Evolutionary conservation across 2,329 filamentous ascomycete genomes (phyloP).

Genomic region (Alternaria arbusti): DNA sequence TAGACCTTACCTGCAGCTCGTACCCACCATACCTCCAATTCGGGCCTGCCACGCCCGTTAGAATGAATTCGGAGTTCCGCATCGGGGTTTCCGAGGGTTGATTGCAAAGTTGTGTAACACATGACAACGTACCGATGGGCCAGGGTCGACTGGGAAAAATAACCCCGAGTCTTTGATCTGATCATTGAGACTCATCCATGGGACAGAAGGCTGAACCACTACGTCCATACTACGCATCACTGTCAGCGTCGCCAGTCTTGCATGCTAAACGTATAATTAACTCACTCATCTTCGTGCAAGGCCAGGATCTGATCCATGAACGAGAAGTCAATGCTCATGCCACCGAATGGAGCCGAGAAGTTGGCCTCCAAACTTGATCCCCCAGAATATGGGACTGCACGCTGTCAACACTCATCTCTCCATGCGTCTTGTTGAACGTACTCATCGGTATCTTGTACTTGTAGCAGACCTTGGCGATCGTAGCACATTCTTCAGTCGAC

Average conservation of each 20-base stretch:
- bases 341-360: slow-evolving; percentile 85
- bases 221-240: slow-evolving; percentile 71
- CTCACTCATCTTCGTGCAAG: slow-evolving; percentile 76
- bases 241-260: slow-evolving; percentile 21
- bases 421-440: slow-evolving; percentile 21
- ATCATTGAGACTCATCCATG: slow-evolving; percentile 90
- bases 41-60: slow-evolving; percentile 60
- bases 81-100: slow-evolving; percentile 17
- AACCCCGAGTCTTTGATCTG: slow-evolving; percentile 74
- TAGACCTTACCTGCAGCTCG: slow-evolving; percentile 60
- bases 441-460: slow-evolving; percentile 79
- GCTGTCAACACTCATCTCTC: not conserved
- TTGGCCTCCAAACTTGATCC: slow-evolving; percentile 89
- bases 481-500: slow-evolving; percentile 68
- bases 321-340: slow-evolving; percentile 87
- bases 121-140: slow-evolving; percentile 57
- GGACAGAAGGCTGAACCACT: slow-evolving; percentile 87
- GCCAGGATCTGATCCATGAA: slow-evolving; percentile 83
- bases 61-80: slow-evolving; percentile 20
- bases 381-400: slow-evolving; percentile 76
- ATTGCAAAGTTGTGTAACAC: not conserved
- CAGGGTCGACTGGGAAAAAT: slow-evolving; percentile 91
- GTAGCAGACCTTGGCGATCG: slow-evolving; percentile 74
- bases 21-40: slow-evolving; percentile 84
- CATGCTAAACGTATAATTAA: not conserved